phyloP scores from a whole-genome alignment of 352 stramenopile genomes.

The Phytophthora sp. region DNA sequence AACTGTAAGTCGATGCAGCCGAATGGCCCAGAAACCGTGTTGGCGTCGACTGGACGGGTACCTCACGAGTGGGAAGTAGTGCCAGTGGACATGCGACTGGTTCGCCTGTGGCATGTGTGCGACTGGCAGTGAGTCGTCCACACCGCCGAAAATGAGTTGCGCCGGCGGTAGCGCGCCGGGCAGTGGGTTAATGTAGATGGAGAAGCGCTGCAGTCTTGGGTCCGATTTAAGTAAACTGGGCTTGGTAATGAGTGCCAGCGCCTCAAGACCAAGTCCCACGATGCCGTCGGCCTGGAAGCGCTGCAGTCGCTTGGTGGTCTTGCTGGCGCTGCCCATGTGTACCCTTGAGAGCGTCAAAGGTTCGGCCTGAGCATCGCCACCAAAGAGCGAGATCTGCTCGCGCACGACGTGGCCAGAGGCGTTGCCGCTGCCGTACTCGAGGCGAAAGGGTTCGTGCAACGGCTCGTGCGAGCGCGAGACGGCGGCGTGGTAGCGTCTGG shows the following conservation, averaged over 20 bases:
- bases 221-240: slow-evolving; percentile 46
- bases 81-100: slow-evolving; percentile 37
- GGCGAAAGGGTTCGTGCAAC: slow-evolving; percentile 45
- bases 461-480: slow-evolving; percentile 43
- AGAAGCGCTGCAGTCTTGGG: slow-evolving; percentile 49
- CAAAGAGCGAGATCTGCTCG: slow-evolving; percentile 54
- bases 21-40: slow-evolving; percentile 68
- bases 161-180: slow-evolving; percentile 45
- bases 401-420: slow-evolving; percentile 51
- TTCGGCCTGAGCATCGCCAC: background rate
- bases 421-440: slow-evolving; percentile 76
- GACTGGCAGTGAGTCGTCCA: slow-evolving; percentile 49
- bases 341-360: slow-evolving; percentile 41
- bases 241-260: slow-evolving; percentile 63
- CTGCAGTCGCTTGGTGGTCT: slow-evolving; percentile 53
- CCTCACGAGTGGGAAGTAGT: slow-evolving; percentile 54
- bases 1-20: slow-evolving; percentile 44
- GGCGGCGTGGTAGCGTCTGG: slow-evolving; percentile 43
- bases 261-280: slow-evolving; percentile 61
- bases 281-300: slow-evolving; percentile 71
- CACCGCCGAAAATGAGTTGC: slow-evolving; percentile 66
- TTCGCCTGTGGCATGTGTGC: slow-evolving; percentile 12
- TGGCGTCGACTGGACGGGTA: slow-evolving; percentile 40
- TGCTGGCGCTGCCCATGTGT: slow-evolving; percentile 55
- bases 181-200: slow-evolving; percentile 71